Conservation (phyloP, 2,329 filamentous ascomycete species). For the Microdochium bolleyi region DNA sequence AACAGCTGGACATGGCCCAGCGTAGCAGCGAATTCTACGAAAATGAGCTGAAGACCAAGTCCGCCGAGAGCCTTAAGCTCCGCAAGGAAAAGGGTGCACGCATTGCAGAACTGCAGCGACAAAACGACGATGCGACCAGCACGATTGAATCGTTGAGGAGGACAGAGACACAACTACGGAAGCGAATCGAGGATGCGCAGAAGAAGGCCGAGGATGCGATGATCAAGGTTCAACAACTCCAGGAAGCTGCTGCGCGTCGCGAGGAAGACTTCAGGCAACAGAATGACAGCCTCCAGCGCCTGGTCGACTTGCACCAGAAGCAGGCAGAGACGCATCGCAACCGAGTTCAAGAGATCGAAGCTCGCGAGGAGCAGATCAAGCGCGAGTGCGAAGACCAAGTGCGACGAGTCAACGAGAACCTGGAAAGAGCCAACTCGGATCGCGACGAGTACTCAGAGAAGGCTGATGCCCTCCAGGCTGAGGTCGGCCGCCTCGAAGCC, state of each 20-base stretch:
- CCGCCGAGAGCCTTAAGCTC: conserved; percentile 77
- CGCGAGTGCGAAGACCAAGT: conserved; percentile 58
- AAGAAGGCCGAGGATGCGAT: conserved; percentile 82
- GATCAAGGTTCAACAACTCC: conserved; percentile 72
- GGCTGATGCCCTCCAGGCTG: conserved; percentile 40
- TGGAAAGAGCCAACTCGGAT: conserved; percentile 45
- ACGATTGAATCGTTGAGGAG: conserved; percentile 71
- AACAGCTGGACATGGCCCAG: conserved; percentile 82
- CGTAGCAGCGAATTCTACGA: conserved; percentile 93
- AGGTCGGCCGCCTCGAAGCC: conserved; percentile 45
- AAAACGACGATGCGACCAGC: conserved; percentile 76
- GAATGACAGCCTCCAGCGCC: conserved; percentile 68
- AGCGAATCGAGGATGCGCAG: conserved; percentile 75
- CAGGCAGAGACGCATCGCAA: conserved; percentile 65
- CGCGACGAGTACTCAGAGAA: conserved; percentile 38
- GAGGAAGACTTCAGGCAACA: conserved; percentile 84
- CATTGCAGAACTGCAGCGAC: conserved; percentile 79
- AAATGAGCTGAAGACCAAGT: conserved; percentile 83
- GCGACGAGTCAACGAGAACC: conserved; percentile 45
- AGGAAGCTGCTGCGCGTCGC: conserved; percentile 73
- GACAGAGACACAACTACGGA: conserved; percentile 71
- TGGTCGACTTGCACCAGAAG: conserved; percentile 76
- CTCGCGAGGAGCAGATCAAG: conserved; percentile 51
- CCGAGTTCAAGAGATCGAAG: conserved; percentile 62
- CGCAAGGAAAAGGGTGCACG: conserved; percentile 91